Evolutionary conservation across 2,329 filamentous ascomycete genomes (phyloP).

Genomic region (Colletotrichum tropicale): DNA sequence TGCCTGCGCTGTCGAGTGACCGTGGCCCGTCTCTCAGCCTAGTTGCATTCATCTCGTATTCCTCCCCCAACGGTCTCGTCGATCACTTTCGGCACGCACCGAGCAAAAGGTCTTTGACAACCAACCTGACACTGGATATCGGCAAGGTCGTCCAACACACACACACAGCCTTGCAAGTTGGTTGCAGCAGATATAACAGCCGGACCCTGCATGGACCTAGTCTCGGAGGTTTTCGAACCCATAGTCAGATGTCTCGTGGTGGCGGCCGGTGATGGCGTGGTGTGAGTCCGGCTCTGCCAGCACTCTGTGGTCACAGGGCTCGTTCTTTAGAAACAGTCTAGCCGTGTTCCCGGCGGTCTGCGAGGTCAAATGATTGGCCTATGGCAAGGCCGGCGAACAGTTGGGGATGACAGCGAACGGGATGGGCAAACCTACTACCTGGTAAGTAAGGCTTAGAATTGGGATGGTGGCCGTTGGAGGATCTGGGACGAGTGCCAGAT

Average conservation of each 20-base stretch:
- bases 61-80: neutral
- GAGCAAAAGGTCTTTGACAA: neutral
- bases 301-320: neutral
- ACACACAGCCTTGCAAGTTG: neutral
- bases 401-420: neutral
- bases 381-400: neutral
- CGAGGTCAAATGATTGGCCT: neutral
- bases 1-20: neutral
- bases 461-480: neutral
- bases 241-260: neutral
- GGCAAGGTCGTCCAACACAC: neutral
- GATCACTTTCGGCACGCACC: neutral
- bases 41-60: neutral
- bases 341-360: neutral
- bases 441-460: neutral
- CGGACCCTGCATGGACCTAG: neutral
- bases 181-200: neutral
- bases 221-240: neutral
- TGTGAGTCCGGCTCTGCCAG: neutral
- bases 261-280: neutral
- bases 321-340: neutral
- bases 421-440: neutral
- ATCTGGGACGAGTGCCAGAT: slow-evolving; percentile 10
- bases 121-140: neutral
- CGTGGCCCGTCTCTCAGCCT: neutral